Evolutionary conservation across 768 basidiomycete genomes (phyloP).

Genomic region (Phaeotremella skinneri): DNA sequence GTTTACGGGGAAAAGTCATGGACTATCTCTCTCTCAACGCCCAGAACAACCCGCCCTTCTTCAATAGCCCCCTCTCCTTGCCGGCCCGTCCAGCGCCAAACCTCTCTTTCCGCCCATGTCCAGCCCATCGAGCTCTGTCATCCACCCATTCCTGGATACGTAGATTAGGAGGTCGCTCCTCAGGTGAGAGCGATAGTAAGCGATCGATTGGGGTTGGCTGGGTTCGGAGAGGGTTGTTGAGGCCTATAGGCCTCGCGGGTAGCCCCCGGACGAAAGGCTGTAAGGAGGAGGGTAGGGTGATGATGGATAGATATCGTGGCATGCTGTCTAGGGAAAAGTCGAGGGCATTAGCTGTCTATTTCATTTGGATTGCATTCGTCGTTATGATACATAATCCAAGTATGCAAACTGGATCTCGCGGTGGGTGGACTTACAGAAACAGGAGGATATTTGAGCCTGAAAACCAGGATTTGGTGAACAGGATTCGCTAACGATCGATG

Average conservation of each 20-base stretch:
- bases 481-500: not conserved
- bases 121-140: constrained; percentile 28
- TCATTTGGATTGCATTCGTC: no score
- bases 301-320: constrained; percentile 25
- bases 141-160: constrained; percentile 34
- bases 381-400: no score
- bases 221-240: constrained; percentile 14
- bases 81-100: constrained; percentile 23
- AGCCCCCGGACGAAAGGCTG: constrained; percentile 23
- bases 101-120: constrained; percentile 16
- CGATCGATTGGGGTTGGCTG: constrained; percentile 20
- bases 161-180: constrained; percentile 29
- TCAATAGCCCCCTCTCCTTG: constrained; percentile 20
- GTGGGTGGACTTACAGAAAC: no score
- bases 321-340: constrained; percentile 11
- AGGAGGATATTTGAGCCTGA: not conserved
- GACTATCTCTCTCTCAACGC: constrained; percentile 32
- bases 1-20: not conserved
- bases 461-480: not conserved
- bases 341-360: no score
- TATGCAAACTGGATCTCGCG: no score
- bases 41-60: constrained; percentile 34
- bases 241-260: constrained; percentile 1
- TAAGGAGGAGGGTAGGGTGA: constrained; percentile 4
- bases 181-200: constrained; percentile 5